Evolutionary conservation across 768 basidiomycete genomes (phyloP).

Genomic region (Boletellus ananas): DNA sequence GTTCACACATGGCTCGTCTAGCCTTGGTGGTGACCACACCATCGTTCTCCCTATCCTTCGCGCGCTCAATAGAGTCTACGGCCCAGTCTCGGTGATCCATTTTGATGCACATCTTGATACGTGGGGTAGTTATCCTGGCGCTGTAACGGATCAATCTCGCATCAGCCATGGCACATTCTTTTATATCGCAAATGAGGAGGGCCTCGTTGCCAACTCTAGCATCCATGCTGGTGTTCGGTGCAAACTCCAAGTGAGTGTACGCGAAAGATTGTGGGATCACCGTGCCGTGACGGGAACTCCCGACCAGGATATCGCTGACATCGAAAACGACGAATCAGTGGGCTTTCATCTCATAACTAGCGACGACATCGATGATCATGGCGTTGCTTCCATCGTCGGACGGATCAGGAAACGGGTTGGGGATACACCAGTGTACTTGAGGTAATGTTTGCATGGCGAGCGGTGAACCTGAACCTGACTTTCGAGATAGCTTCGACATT

Average conservation of each 20-base stretch:
- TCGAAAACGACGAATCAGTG: constrained; percentile 64
- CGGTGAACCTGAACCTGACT: background rate
- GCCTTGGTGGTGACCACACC: constrained; percentile 83
- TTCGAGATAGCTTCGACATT: constrained; percentile 59
- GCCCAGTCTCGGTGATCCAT: constrained; percentile 79
- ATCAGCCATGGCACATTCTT: constrained; percentile 89
- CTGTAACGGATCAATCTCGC: constrained; percentile 52
- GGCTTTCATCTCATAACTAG: constrained; percentile 79
- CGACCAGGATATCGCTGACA: constrained; percentile 21
- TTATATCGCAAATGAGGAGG: constrained; percentile 72
- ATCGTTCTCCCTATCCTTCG: constrained; percentile 85
- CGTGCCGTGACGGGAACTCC: background rate
- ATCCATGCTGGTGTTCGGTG: constrained; percentile 87
- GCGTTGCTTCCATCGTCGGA: constrained; percentile 63
- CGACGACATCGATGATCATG: constrained; percentile 81
- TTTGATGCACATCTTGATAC: constrained; percentile 80
- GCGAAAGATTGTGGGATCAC: constrained; percentile 7
- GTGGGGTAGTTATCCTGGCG: constrained; percentile 39
- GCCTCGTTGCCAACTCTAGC: constrained; percentile 66
- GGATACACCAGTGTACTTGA: constrained; percentile 70
- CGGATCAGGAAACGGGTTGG: constrained; percentile 73
- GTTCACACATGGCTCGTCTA: constrained; percentile 5
- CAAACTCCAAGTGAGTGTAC: constrained; percentile 51
- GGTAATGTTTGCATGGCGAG: constrained; percentile 28
- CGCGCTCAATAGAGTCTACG: constrained; percentile 73